These are phyloP conservation scores for Yamadazyma takamatsuzukensis DNA, from an alignment of 805 yeast genomes.

Conservation along the genomic window DNA sequence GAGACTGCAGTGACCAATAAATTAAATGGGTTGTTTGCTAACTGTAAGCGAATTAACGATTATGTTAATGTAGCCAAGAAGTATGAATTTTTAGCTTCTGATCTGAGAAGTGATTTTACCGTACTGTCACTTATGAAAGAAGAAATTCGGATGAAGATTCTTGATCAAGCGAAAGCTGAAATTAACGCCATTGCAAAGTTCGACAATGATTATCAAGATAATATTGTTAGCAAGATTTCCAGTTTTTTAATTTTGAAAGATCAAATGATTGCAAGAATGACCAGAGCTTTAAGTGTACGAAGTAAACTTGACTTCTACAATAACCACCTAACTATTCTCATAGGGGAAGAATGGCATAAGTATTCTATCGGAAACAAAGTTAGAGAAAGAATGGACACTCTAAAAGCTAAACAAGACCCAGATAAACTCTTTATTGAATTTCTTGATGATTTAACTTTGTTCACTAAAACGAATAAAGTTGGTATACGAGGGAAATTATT, in stretches of 20 bases:
- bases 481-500: conserved; percentile 8
- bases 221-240: background rate
- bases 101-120: conserved; percentile 11
- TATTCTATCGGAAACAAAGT: conserved; percentile 56
- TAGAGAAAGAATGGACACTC: conserved; percentile 41
- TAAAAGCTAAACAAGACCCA: conserved; percentile 46
- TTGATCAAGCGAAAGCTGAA: conserved; percentile 27
- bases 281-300: conserved; percentile 17
- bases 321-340: conserved; percentile 12
- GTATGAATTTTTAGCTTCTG: conserved; percentile 16
- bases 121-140: conserved; percentile 31
- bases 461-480: conserved; percentile 4
- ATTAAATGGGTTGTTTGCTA: conserved; percentile 23
- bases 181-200: conserved; percentile 16
- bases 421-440: conserved; percentile 44
- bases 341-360: conserved; percentile 35
- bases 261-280: conserved; percentile 4
- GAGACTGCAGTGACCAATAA: conserved; percentile 18
- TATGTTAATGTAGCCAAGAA: conserved; percentile 21
- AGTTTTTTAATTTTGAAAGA: background rate
- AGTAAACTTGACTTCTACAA: conserved; percentile 23
- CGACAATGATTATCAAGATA: conserved; percentile 7
- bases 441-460: conserved; percentile 26
- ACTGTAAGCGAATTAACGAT: conserved; percentile 25
- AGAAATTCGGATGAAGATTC: conserved; percentile 28